These are phyloP conservation scores for Rhododendron molle DNA, from an alignment of 148 eudicot species.

Conservation along the genomic window DNA sequence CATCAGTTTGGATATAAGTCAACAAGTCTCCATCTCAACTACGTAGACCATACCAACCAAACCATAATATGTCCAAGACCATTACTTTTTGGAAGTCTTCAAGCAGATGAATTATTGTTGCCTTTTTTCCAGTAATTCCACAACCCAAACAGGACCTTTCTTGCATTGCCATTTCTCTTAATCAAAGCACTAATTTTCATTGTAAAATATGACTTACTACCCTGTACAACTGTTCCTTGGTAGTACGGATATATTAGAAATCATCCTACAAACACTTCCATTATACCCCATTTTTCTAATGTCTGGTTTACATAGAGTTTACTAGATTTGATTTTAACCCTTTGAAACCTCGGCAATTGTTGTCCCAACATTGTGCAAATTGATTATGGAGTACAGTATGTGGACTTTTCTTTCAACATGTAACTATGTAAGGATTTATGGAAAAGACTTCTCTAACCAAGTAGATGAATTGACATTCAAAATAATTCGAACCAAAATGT, in stretches of 20 bases:
- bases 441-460: neutral
- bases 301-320: neutral
- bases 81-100: neutral
- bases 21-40: slow-evolving; percentile 6
- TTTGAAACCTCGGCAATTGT: neutral
- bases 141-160: neutral
- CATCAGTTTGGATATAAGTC: neutral
- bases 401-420: neutral
- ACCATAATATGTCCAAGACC: neutral
- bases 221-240: neutral
- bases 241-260: neutral
- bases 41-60: neutral
- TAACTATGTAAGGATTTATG: neutral
- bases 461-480: neutral
- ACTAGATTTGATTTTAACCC: neutral
- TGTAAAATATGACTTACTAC: neutral
- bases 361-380: neutral
- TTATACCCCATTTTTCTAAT: neutral
- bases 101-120: neutral
- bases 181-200: neutral
- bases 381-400: neutral
- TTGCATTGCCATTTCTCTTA: slow-evolving; percentile 4
- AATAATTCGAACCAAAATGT: neutral
- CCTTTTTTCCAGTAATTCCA: neutral
- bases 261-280: neutral